Base-by-base conservation (phyloP, 768 basidiomycete genomes). In the Suillus paluster region DNA sequence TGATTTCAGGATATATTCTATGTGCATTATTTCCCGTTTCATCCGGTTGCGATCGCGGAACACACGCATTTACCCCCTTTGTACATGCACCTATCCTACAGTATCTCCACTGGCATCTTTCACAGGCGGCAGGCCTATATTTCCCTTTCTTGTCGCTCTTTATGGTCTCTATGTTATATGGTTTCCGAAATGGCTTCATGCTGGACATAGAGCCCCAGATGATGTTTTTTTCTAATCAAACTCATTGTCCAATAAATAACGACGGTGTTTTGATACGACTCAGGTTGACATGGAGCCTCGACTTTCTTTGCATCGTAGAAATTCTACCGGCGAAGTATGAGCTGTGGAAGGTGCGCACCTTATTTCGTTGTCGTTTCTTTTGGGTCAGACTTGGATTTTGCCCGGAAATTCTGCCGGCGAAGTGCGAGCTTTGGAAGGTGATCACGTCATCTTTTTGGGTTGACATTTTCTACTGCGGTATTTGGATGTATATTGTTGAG, bases 1-100 rank as follows among this genome's bases (percentile, higher is more conserved):
- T 64, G 15, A 5, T 64, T 63, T 60, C 65, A 64, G 62, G 58
- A 63, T 68, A 66, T 64, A 44, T 52, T 66, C 63, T 19, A 68
- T 70, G 25, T 36, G n/a, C 15, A 45, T 12, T 42, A 25, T 21
- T 62, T 62, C 63, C 44, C 48, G 6, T 60, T 60, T 62, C 54
- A 7, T 64, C 66, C 66, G 64, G 60, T 63, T 64, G 50, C 62
- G 67, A 63, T 64, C 58, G 57, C 49, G 53, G 57, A 59, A 60
- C 50, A 49, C 19, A n/a, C n/a, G n/a, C n/a, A n/a, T n/a, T n/a
- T n/a, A n/a, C 10, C 55, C 59, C 55, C 60, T 34, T 19, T 68
- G 25, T 61, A 68, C 63, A 63, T 48, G 44, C 23, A 6, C 66
- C 50, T 65, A 14, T 68, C 38, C 58, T 63, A 12, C 46, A 59